These are phyloP conservation scores for Arthrobotrys entomopaga DNA, from an alignment of 2,329 filamentous ascomycete species.

Conservation along the genomic window DNA sequence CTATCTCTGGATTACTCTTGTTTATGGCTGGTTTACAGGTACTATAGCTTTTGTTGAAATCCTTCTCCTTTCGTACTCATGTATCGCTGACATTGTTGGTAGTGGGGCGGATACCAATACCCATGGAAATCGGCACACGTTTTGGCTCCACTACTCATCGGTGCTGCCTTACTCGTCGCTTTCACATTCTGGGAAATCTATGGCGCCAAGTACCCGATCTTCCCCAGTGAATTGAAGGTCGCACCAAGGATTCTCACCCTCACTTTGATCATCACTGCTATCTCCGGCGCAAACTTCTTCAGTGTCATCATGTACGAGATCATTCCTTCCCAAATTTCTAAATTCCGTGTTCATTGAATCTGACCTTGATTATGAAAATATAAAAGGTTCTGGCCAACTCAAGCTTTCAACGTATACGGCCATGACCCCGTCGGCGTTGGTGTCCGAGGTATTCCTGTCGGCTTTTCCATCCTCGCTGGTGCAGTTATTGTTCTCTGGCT, in stretches of 20 bases:
- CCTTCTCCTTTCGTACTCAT: slow-evolving; percentile 18
- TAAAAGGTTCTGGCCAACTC: slow-evolving; percentile 70
- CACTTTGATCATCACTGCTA: slow-evolving; percentile 63
- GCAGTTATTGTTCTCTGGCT: slow-evolving; percentile 70
- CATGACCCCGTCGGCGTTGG: slow-evolving; percentile 73
- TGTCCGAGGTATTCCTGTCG: slow-evolving; percentile 73
- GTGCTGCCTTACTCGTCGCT: slow-evolving; percentile 61
- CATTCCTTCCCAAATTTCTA: neutral
- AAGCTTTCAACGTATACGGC: slow-evolving; percentile 73
- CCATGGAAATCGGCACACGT: slow-evolving; percentile 62
- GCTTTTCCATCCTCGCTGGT: slow-evolving; percentile 72
- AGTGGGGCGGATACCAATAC: slow-evolving; percentile 59
- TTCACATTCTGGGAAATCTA: slow-evolving; percentile 62
- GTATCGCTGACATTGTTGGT: neutral
- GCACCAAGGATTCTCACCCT: slow-evolving; percentile 60
- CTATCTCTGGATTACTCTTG: slow-evolving; percentile 66
- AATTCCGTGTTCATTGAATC: neutral
- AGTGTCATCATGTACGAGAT: slow-evolving; percentile 62
- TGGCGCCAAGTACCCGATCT: slow-evolving; percentile 64
- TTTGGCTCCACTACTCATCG: slow-evolving; percentile 63
- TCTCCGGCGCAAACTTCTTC: slow-evolving; percentile 63
- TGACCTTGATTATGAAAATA: neutral
- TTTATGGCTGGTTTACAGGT: slow-evolving; percentile 66
- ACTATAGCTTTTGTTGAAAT: slow-evolving; percentile 61
- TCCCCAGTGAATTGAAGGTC: slow-evolving; percentile 61